Evolutionary conservation across 2,329 filamentous ascomycete species (phyloP), one percentile per base, ranked within the genome.

Genomic region (Annulohypoxylon truncatum): DNA sequence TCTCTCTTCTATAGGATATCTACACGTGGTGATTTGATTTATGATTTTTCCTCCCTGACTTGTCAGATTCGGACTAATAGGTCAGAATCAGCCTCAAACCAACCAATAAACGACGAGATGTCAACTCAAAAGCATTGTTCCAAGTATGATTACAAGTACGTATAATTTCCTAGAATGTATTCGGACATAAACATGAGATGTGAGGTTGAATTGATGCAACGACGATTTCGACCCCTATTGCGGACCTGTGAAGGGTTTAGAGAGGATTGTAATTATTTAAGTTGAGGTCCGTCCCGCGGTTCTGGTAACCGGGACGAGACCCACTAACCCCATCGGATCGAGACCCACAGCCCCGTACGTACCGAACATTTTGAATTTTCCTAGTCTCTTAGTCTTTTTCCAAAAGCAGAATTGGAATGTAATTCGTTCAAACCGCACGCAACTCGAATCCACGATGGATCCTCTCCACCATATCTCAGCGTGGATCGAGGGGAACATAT

Each of bases 271-370:
- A 40, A 46, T 28, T 55, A 38, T 46, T 42, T 20, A 31, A 38
- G 28, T 47, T 42, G 40, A 29, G 56, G 56, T 10, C 44, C 54
- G 46, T 59, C 61, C 65, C 65, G 57, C 44, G 13, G 53, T 56
- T 44, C 57, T 51, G 65, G 64, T 67, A 61, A n/a, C 46, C 48
- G 61, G 64, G 51, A 29, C 26, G 4, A 15, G 44, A 42, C 24
- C 22, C 22, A 48, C 24, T 8, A 56, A 26, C 53, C 15, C 31
- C 31, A 28, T 42, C 35, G 35, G 33, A 40, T 18, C 22, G 52
- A 24, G 53, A 56, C 28, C 53, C 53, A 56, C 53, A 22, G 22
- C 33, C 48, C 31, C 31, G 35, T 54, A 54, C 35, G 52, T 44
- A 42, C 52, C 52, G 24, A 44, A 42, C 52, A 31, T 44, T 38